Evolutionary conservation across 2,329 filamentous ascomycete genomes (phyloP), one percentile per base, ranked within the genome.

Genomic region (Penicillium brasilianum): DNA sequence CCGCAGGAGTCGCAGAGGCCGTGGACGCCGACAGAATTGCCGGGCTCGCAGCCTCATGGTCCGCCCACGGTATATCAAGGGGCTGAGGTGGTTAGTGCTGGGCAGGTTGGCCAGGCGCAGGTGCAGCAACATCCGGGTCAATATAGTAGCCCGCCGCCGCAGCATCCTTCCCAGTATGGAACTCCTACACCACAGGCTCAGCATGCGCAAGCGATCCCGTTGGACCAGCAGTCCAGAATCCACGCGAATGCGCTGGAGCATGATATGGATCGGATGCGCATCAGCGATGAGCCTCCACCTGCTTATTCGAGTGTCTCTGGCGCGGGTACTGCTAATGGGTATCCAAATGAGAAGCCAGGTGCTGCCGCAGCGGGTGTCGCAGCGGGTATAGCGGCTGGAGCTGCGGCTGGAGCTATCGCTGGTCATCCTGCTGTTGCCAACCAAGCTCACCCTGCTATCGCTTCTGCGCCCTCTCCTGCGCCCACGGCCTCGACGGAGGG

Each of bases 1-100:
- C 67, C 72, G 55, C 72, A 77, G 53, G 81, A 79, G 28, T 69
- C 72, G 48, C 74, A 68, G 59, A 85, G 94, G 51, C 93, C 93
- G 32, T 98, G 94, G 95, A 98, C 94, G 10, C 95, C 95, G 0
- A 98, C 95, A 3, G 95, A 99, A 75, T 85, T 88, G 59, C 93
- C 93, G 1, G 93, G 92, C 34, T 89, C 89, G 63, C 90, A 93
- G 55, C 92, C 92, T 5, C 92, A 97, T 79, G 93, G 93, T 0
- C 93, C 93, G 32, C 93, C 94, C 0, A 93, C 91, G 0, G 90
- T 96, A 1, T 98, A 97, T 69, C 94, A 97, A 78, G 95, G 95
- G 7, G 85, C 87, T 55, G 89, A 89, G 66, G 88, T 91, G 63
- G 87, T 93, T 6, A 65, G 65, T 37, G 59, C 66, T 77, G 84